Evolutionary conservation across 495 filamentous ascomycete genomes (phyloP), one percentile per base, ranked within the genome.

Genomic region (Aspergillus taichungensis): DNA sequence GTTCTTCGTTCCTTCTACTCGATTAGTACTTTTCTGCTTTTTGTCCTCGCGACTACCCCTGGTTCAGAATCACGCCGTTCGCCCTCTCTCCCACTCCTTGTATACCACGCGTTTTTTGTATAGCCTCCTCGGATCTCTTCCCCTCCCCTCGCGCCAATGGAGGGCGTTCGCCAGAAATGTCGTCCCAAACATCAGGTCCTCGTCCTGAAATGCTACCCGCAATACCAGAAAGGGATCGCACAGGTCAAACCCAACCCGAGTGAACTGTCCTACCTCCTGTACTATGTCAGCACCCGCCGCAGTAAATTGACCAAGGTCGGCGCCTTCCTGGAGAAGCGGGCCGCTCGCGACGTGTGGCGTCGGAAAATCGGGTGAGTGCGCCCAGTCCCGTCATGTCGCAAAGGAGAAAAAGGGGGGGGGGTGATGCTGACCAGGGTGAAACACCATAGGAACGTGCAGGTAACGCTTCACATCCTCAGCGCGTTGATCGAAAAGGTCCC

Each of bases 251-350:
- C 90, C 7, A 96, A 96, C 60, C 83, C 86, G 36, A 92, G 85
- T 64, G 90, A 96, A 70, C 80, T 96, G 34, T 94, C 87, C 60
- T 96, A 96, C 60, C 77, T 96, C 41, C 79, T 95, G 27, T 96
- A 91, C 75, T 95, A 96, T 74, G 87, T 85, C 34, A 90, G 87
- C 61, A 92, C 89, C 52, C 85, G 90, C 42, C 78, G 87, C 46
- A 89, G 85, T 64, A 96, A 95, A 76, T 76, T 96, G 44, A 87
- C 89, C 57, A 96, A 96, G 62, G 87, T 96, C 39, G 87, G 87
- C 60, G 78, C 78, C 55, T 96, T 94, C 57, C 69, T 96, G 55
- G 88, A 94, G 66, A 91, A 87, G 72, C 84, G 86, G 67, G 88
- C 88, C 42, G 83, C 83, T 34, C 82, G 78, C 51, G 90, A 96